phyloP scores from a whole-genome alignment of 495 filamentous ascomycete genomes.

The Xylaria flabelliformis region DNA sequence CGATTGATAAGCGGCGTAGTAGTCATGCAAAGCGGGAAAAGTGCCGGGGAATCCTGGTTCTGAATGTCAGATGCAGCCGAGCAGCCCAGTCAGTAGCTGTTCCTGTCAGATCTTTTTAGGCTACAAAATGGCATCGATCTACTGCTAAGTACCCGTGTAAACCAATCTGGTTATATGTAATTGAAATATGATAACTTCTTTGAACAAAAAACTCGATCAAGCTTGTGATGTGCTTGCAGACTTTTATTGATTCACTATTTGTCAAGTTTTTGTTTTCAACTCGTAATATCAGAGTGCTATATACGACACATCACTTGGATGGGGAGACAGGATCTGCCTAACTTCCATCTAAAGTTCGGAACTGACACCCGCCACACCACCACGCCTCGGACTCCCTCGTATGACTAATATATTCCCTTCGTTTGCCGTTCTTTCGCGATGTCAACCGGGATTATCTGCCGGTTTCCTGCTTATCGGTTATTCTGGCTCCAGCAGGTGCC shows the following conservation, averaged over 20 bases:
- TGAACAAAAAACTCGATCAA: slow-evolving; percentile 8
- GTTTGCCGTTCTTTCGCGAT: slow-evolving; percentile 21
- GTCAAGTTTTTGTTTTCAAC: slow-evolving; percentile 18
- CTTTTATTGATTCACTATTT: slow-evolving; percentile 17
- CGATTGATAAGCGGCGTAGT: slow-evolving; percentile 5
- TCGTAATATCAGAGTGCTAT: slow-evolving; percentile 18
- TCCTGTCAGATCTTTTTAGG: slow-evolving; percentile 27
- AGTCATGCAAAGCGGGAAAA: slow-evolving; percentile 20
- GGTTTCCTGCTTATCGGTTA: slow-evolving; percentile 9
- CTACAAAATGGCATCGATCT: slow-evolving; percentile 12
- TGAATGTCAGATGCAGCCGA: slow-evolving; percentile 25
- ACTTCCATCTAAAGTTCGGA: slow-evolving; percentile 1
- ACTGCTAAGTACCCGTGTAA: background rate
- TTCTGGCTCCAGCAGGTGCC: slow-evolving; percentile 2
- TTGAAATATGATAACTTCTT: slow-evolving; percentile 5
- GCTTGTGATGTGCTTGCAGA: background rate
- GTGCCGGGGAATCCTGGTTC: slow-evolving; percentile 14
- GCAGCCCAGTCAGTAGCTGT: slow-evolving; percentile 22
- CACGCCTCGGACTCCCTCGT: slow-evolving; percentile 11
- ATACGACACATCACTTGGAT: slow-evolving; percentile 25
- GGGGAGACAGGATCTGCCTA: background rate
- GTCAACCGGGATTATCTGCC: slow-evolving; percentile 20
- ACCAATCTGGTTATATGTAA: background rate
- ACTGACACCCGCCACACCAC: slow-evolving; percentile 11
- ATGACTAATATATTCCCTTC: slow-evolving; percentile 25